Evolutionary conservation across 257 asterid species (phyloP), one percentile per base, ranked within the genome.

Genomic region (Cruciata laevipes): DNA sequence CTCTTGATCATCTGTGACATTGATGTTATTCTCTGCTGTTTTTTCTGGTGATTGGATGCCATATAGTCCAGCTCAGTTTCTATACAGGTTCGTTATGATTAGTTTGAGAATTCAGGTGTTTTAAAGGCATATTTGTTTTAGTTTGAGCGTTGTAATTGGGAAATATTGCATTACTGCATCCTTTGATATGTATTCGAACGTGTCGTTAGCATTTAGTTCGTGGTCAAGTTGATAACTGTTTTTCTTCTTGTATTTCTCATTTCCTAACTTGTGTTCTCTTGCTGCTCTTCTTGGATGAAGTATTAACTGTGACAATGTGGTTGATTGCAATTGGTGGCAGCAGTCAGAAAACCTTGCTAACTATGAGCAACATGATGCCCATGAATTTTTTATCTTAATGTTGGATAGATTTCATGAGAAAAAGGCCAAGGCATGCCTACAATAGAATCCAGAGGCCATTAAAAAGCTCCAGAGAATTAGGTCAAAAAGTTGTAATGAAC

Each of bases 341-440:
- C 89, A 80, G 73, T 86, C 94, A 3, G 89, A 84, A 66, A 79
- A 79, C 77, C 86, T 78, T 74, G 94, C 89, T 69, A 72, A 79
- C 69, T 82, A 86, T 38, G 94, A 82, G 79, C 94, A 84, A 78
- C 86, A 86, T 73, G 94, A 86, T 53, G 94, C 94, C 33, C 94
- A 86, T 5, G 94, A 86, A 65, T 86, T 86, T 73, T 84, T 86
- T 61, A 86, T 86, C 69, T 82, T 90, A 1, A 76, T 84, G 82
- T 83, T 86, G 53, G 90, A 86, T 66, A 73, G 88, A 68, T 80
- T 86, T 76, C 94, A 86, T 66, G 87, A 82, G 80, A 84, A 84
- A 72, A 78, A 84, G 75, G 84, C 83, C 73, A 83, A 81, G 73
- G 74, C 81, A 21, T 74, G 74, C 30, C 62, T 56, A 76, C 71